Conservation (phyloP, 306 rosid genomes). For the Trifolium pratense region DNA sequence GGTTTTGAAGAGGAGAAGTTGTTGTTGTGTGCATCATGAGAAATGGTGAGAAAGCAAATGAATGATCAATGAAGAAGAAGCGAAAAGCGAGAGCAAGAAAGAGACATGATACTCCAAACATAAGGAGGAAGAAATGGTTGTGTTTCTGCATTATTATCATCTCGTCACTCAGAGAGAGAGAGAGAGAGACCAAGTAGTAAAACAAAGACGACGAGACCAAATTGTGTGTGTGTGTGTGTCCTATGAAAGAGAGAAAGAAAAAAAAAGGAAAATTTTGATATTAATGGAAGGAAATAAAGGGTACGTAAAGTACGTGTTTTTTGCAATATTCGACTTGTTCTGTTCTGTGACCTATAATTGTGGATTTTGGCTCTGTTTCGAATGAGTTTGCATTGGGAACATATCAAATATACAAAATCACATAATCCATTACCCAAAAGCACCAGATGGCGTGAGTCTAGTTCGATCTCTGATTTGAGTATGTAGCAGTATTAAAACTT, state of each 20-base stretch:
- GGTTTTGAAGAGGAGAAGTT: constrained; percentile 6
- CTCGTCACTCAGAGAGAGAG: constrained; percentile 6
- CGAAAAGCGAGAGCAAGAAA: constrained; percentile 42
- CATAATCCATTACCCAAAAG: too few species aligned
- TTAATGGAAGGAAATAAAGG: not conserved
- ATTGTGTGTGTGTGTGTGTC: too few species aligned
- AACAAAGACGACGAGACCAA: too few species aligned
- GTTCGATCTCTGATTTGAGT: too few species aligned
- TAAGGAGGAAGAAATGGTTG: constrained; percentile 27
- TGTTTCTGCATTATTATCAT: constrained; percentile 36
- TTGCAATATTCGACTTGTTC: not conserved
- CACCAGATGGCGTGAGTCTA: too few species aligned
- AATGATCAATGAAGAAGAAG: constrained; percentile 32
- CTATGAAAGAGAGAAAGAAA: too few species aligned
- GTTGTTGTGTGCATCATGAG: constrained; percentile 2
- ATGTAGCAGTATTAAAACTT: too few species aligned
- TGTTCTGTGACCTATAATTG: not conserved
- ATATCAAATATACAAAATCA: not conserved
- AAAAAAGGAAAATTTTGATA: not conserved
- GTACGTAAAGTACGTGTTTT: not conserved
- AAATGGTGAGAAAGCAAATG: constrained; percentile 31
- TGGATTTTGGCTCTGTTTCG: constrained; percentile 4
- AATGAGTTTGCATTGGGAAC: not conserved
- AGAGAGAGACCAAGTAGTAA: not conserved
- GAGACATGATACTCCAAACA: constrained; percentile 42